A percentile compares a stretch with the other conserved stretches of the same genome.
Conservation (phyloP, 2,329 filamentous ascomycete genomes). For the Penicillium sp. region DNA sequence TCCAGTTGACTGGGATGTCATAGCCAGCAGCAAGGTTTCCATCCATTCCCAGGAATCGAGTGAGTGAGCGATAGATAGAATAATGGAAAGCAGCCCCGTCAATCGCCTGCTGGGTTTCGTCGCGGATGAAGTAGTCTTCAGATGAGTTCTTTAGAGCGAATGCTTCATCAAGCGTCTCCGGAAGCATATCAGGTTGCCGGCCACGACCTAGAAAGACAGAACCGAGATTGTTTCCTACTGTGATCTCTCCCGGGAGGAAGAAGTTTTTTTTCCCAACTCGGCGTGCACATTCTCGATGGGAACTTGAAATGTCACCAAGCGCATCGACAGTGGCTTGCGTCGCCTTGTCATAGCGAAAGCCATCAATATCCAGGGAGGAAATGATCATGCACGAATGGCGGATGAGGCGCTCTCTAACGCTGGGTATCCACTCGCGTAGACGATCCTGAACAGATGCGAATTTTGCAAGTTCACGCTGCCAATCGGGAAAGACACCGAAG, state of each 20-base stretch:
- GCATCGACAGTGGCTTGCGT: slow-evolving; percentile 63
- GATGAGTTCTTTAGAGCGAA: slow-evolving; percentile 49
- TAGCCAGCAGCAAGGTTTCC: slow-evolving; percentile 55
- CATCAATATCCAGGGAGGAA: slow-evolving; percentile 63
- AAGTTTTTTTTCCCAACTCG: slow-evolving; percentile 62
- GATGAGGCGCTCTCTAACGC: slow-evolving; percentile 57
- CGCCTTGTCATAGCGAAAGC: slow-evolving; percentile 66
- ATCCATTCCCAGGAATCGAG: slow-evolving; percentile 60
- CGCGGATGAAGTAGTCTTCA: slow-evolving; percentile 52
- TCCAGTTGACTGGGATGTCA: slow-evolving; percentile 56
- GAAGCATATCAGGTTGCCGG: slow-evolving; percentile 55
- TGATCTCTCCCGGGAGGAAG: slow-evolving; percentile 63
- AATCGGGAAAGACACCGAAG: slow-evolving; percentile 63
- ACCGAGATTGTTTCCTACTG: slow-evolving; percentile 60
- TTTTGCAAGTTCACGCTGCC: slow-evolving; percentile 63
- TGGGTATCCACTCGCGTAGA: slow-evolving; percentile 61
- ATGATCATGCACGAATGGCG: slow-evolving; percentile 65
- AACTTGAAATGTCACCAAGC: slow-evolving; percentile 56
- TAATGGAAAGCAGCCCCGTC: slow-evolving; percentile 64
- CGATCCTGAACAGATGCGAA: slow-evolving; percentile 68
- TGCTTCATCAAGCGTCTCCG: slow-evolving; percentile 48
- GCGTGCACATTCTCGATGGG: slow-evolving; percentile 57
- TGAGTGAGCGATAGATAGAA: slow-evolving; percentile 61
- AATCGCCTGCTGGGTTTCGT: slow-evolving; percentile 52
- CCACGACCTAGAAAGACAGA: slow-evolving; percentile 63